Conservation (phyloP, 1,284 basidiomycete genomes). For the Cryptococcus deneoformans region DNA sequence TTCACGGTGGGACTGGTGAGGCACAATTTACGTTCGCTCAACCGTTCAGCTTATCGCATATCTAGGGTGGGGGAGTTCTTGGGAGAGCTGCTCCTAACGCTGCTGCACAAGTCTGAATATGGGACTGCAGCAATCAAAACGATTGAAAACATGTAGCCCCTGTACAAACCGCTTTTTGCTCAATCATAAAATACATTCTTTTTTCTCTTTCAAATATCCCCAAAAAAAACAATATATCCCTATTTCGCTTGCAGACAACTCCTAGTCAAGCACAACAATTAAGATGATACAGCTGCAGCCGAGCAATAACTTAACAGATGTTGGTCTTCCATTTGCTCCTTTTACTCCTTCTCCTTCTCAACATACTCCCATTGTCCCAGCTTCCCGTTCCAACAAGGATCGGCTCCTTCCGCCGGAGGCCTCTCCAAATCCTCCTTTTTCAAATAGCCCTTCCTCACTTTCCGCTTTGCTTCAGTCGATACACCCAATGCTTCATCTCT, state of each 20-base stretch:
- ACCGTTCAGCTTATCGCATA: neutral
- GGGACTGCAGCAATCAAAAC: neutral
- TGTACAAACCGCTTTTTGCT: too few relatives aligned
- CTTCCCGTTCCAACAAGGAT: conserved; percentile 50
- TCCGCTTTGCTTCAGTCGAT: conserved; percentile 47
- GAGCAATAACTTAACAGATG: too few relatives aligned
- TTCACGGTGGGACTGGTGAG: conserved; percentile 17
- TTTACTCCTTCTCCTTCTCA: too few relatives aligned
- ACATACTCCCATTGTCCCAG: conserved; percentile 12
- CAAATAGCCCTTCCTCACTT: conserved; percentile 50
- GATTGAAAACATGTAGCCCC: too few relatives aligned
- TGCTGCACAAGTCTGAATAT: neutral
- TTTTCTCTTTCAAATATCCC: too few relatives aligned
- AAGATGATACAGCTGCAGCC: too few relatives aligned
- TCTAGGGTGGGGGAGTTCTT: neutral
- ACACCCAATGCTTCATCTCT: conserved; percentile 50
- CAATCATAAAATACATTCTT: too few relatives aligned
- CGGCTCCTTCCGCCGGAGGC: conserved; percentile 41
- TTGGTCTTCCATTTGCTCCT: too few relatives aligned
- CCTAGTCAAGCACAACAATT: too few relatives aligned
- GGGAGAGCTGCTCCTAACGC: neutral
- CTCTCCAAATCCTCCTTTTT: conserved; percentile 46
- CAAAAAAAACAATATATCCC: too few relatives aligned
- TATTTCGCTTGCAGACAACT: too few relatives aligned
- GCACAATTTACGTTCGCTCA: neutral